phyloP scores from a whole-genome alignment of 495 filamentous ascomycete genomes.

The Aspergillus funiculosus region DNA sequence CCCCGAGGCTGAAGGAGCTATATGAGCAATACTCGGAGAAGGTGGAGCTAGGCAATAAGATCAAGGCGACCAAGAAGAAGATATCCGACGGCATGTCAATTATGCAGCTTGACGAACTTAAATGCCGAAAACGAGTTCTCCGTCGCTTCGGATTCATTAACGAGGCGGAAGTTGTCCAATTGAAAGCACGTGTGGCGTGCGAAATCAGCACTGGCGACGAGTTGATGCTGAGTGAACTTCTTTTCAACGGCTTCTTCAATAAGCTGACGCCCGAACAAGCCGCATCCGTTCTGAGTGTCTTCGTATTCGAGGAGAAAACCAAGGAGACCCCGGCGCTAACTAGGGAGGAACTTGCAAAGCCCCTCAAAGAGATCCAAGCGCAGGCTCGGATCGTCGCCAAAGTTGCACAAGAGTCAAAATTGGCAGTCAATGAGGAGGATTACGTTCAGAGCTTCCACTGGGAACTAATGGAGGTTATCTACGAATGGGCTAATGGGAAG shows the following conservation, averaged over 20 bases:
- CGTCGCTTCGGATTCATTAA: constrained; percentile 94
- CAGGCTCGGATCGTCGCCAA: constrained; percentile 85
- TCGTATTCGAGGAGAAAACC: constrained; percentile 94
- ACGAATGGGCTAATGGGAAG: constrained; percentile 87
- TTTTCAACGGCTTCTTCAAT: constrained; percentile 98
- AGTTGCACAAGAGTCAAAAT: constrained; percentile 86
- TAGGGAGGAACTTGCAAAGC: constrained; percentile 78
- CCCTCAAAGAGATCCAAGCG: constrained; percentile 74
- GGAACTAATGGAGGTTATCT: constrained; percentile 94
- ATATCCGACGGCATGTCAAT: constrained; percentile 77
- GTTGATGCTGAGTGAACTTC: constrained; percentile 80
- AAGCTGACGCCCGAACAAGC: constrained; percentile 81
- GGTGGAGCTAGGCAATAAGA: constrained; percentile 64
- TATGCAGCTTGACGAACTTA: constrained; percentile 90
- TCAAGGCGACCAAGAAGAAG: constrained; percentile 81
- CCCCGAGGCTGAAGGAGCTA: constrained; percentile 69
- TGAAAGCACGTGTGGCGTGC: constrained; percentile 94
- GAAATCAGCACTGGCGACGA: constrained; percentile 95
- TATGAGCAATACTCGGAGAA: constrained; percentile 82
- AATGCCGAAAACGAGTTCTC: constrained; percentile 91
- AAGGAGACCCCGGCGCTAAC: constrained; percentile 57
- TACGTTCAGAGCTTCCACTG: constrained; percentile 83
- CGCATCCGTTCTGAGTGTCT: constrained; percentile 80
- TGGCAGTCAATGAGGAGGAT: constrained; percentile 85
- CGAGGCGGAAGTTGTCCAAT: constrained; percentile 84